Conservation (phyloP, 225 moss, liverwort and hornwort genomes). For the Anthoceros angustus region DNA sequence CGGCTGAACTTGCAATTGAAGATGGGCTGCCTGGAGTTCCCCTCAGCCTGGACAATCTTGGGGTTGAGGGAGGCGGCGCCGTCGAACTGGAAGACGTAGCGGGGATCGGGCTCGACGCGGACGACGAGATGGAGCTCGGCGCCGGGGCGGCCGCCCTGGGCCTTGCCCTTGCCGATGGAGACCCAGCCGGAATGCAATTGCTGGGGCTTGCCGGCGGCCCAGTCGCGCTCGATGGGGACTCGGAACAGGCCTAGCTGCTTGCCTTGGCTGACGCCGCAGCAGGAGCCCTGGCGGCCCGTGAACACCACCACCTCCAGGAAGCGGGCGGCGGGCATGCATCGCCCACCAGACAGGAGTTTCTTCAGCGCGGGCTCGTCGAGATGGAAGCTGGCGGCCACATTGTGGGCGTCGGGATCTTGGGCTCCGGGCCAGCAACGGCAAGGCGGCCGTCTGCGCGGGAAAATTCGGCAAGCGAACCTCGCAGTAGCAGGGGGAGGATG, state of each 20-base stretch:
- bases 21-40: constrained; percentile 65
- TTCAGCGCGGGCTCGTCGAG: constrained; percentile 55
- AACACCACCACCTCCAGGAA: constrained; percentile 54
- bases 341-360: constrained; percentile 38
- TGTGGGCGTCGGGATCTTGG: constrained; percentile 33
- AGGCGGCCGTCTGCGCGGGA: constrained; percentile 47
- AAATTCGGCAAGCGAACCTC: constrained; percentile 53
- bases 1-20: constrained; percentile 91
- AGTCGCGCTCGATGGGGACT: constrained; percentile 41
- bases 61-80: constrained; percentile 65
- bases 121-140: constrained; percentile 63
- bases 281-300: constrained; percentile 46
- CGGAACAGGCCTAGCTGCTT: constrained; percentile 52
- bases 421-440: constrained; percentile 39
- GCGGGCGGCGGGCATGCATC: constrained; percentile 22
- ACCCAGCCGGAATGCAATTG: constrained; percentile 61
- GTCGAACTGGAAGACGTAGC: constrained; percentile 76
- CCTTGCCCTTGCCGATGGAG: constrained; percentile 45
- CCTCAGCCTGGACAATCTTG: constrained; percentile 63
- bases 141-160: constrained; percentile 29
- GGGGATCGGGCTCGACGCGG: constrained; percentile 57
- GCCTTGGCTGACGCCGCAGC: constrained; percentile 20
- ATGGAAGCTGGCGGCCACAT: constrained; percentile 59
- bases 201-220: constrained; percentile 46
- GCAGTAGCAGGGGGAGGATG: constrained; percentile 67